Conservation (phyloP, 2,329 filamentous ascomycete species). For the Pyrenochaeta sp. region DNA sequence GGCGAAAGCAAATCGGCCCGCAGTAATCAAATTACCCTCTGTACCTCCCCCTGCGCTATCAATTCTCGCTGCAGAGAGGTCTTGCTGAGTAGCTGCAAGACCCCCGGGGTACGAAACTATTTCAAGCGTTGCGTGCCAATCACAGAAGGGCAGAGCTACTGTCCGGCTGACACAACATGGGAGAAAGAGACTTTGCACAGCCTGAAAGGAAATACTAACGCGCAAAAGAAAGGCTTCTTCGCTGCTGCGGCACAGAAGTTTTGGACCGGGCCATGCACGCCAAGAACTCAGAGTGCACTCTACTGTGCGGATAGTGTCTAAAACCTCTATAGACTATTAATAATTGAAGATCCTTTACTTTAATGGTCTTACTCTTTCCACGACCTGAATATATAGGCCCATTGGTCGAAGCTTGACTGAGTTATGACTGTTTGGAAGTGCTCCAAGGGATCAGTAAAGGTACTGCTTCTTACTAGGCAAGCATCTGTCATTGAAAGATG, state of each 20-base stretch:
- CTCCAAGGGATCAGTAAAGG: too few species aligned
- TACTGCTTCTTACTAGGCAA: too few species aligned
- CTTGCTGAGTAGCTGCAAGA: not conserved
- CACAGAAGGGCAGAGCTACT: not conserved
- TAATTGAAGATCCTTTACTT: too few species aligned
- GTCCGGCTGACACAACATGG: not conserved
- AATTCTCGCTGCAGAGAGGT: not conserved
- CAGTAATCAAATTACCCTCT: not conserved
- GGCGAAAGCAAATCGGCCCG: not conserved
- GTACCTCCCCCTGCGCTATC: not conserved
- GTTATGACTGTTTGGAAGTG: too few species aligned
- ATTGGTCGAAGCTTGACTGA: too few species aligned
- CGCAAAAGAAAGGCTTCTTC: not conserved
- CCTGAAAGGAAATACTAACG: not conserved
- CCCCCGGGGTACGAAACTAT: not conserved
- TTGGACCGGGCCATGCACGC: not conserved
- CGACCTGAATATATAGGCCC: too few species aligned
- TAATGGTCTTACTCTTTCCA: too few species aligned
- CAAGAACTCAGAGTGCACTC: not conserved
- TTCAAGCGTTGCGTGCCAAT: not conserved
- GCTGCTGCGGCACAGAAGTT: not conserved
- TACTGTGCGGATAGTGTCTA: not conserved
- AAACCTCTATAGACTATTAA: too few species aligned
- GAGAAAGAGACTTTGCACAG: not conserved
- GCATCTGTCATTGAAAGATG: too few species aligned